Percentiles rank a stretch among this genome's conserved stretches.
Evolutionary conservation across 257 asterid genomes (phyloP).

Genomic region (Fraxinus cuspidata): DNA sequence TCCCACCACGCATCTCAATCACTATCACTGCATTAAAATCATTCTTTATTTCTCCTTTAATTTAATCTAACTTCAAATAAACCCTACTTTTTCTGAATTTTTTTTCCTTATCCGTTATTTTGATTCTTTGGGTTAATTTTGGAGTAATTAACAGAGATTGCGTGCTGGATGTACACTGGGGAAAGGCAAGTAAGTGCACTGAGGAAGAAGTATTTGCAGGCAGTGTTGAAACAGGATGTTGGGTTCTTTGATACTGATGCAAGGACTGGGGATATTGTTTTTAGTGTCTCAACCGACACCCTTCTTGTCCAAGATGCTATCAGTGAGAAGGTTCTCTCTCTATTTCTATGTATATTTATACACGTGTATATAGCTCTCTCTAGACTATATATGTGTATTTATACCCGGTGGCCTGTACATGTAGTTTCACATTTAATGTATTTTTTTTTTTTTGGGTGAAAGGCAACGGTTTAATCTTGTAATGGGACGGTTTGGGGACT

Average conservation of each 20-base stretch:
- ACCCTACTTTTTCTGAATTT: neutral
- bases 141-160: constrained; percentile 62
- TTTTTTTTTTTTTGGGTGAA: constrained; percentile 24
- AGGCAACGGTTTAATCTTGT: constrained; percentile 43
- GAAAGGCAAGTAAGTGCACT: constrained; percentile 89
- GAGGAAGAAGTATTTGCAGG: constrained; percentile 90
- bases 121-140: constrained; percentile 16
- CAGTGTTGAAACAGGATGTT: constrained; percentile 94
- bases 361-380: neutral
- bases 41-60: constrained; percentile 9
- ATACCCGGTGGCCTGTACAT: neutral
- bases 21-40: constrained; percentile 33
- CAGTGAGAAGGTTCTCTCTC: constrained; percentile 78
- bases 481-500: constrained; percentile 22
- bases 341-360: neutral
- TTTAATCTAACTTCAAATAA: constrained; percentile 4
- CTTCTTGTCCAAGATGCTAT: constrained; percentile 99
- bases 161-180: constrained; percentile 97
- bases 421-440: constrained; percentile 23
- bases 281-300: constrained; percentile 95
- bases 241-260: constrained; percentile 99
- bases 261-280: constrained; percentile 95
- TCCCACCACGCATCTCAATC: constrained; percentile 68
- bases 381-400: neutral
- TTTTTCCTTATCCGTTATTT: neutral